Evolutionary conservation across 2,329 filamentous ascomycete genomes (phyloP), one percentile per base, ranked within the genome.

Genomic region (Salinomyces thailandicus): DNA sequence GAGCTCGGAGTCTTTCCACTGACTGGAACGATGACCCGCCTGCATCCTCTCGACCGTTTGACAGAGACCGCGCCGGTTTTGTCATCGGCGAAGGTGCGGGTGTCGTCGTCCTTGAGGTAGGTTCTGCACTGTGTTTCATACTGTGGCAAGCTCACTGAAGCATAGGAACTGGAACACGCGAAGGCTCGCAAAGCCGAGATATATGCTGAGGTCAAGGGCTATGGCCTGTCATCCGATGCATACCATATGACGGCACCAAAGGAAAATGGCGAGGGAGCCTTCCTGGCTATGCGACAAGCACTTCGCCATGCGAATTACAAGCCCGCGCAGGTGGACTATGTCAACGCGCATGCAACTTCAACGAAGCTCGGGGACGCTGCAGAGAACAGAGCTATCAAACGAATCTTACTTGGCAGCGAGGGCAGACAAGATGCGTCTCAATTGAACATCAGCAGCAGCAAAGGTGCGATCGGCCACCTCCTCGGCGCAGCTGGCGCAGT

Each of bases 341-440:
- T 98, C 55, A 98, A 96, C 53, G 91, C 91, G 1, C 91, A 98
- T 56, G 91, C 89, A 1, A 98, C 91, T 1, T 84, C 83, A 15
- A 98, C 89, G 0, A 60, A 70, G 5, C 71, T 96, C 2, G 91
- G 91, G 1, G 91, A 98, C 62, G 72, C 75, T 15, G 89, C 91
- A 1, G 91, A 98, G 62, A 89, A 89, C 34, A 65, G 69, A 5
- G 91, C 91, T 0, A 89, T 96, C 49, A 79, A 77, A 43, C 64
- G 73, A 0, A 61, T 98, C 26, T 77, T 96, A 63, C 66, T 85
- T 7, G 83, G 82, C 0, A 72, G 78, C 15, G 73, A 81, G 13
- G 85, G 85, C 0, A 71, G 78, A 37, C 50, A 61, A 1, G 66
- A 63, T 2, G 72, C 81, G 27, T 63, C 65, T 2, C 62, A 83